Evolutionary conservation across 768 basidiomycete genomes (phyloP), one percentile per base, ranked within the genome.

Genomic region (Pulveroboletus ravenelii): DNA sequence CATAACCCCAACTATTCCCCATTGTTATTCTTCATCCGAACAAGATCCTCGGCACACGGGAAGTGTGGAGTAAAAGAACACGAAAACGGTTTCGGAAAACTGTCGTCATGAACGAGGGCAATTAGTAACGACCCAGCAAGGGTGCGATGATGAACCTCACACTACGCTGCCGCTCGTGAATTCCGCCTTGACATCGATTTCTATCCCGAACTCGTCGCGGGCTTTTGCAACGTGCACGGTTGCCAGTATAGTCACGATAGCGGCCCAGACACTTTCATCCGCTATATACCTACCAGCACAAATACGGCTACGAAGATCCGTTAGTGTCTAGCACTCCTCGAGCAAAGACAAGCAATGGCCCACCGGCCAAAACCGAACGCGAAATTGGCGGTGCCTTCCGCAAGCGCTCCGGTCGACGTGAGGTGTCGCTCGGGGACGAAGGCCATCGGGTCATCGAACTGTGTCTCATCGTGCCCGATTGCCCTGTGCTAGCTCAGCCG

Each of bases 371-470:
- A 66, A 29, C 62, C 54, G 27, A 64, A 68, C 5, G 18, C 8
- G 3, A 45, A 32, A 6, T 34, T 30, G 1, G 23, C n/a, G 9
- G 35, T 20, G 5, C 38, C 56, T 15, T 57, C 51, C 2, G 29
- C 36, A 13, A 64, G 46, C 13, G 38, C 45, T n/a, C 64, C 66
- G 0, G 45, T 13, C 1, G 54, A 2, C 7, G 54, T 56, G 12
- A 85, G 59, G 66, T 78, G 80, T 35, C 83, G 72, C 52, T 82
- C 78, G 6, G 84, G 82, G 23, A 73, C 70, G 66, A 83, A 83
- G 7, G 57, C 55, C 49, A 72, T 72, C 5, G 83, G 75, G 31
- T 82, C 72, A 7, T 75, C 73, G 63, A 81, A 85, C 37, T 70
- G 65, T 3, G 56, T 62, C 46, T 74, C 72, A 57, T 84, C 78